Evolutionary conservation across 2,329 filamentous ascomycete genomes (phyloP).

Genomic region (Sporothrix schenckii): DNA sequence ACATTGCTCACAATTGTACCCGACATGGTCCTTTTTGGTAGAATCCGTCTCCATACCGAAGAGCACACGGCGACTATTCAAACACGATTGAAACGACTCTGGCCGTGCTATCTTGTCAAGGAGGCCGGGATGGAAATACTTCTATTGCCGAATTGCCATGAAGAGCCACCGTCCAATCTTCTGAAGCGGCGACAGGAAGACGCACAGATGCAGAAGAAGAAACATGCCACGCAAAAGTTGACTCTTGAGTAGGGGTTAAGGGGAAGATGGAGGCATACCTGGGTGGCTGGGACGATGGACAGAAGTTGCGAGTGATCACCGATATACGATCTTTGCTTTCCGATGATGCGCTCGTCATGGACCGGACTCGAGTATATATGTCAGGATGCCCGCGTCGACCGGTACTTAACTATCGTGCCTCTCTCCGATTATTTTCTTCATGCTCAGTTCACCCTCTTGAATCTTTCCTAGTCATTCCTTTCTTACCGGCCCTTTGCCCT

Average conservation of each 20-base stretch:
- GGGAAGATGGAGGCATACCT: not conserved
- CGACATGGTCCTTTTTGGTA: not conserved
- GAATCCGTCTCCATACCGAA: not conserved
- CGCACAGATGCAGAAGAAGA: conserved; percentile 21
- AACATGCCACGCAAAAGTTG: conserved; percentile 1
- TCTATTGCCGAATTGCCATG: not conserved
- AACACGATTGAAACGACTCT: conserved; percentile 26
- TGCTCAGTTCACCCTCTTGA: not conserved
- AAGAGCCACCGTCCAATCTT: too few species aligned
- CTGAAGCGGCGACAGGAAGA: not conserved
- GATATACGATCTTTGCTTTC: conserved; percentile 10
- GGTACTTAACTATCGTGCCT: not conserved
- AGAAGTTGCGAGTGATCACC: not conserved
- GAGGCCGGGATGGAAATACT: not conserved
- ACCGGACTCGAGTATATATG: conserved; percentile 29
- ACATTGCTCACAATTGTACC: conserved; percentile 14
- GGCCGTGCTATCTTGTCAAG: not conserved
- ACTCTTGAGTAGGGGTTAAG: not conserved
- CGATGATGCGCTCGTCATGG: not conserved
- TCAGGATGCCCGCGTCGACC: conserved; percentile 1
- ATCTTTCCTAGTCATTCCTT: not conserved
- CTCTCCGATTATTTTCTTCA: not conserved
- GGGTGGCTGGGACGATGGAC: conserved; percentile 8
- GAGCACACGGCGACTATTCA: conserved; percentile 20
- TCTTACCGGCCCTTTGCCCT: not conserved